Base-by-base conservation (phyloP, 1,284 basidiomycete genomes). In the Melampsora larici-populina region DNA sequence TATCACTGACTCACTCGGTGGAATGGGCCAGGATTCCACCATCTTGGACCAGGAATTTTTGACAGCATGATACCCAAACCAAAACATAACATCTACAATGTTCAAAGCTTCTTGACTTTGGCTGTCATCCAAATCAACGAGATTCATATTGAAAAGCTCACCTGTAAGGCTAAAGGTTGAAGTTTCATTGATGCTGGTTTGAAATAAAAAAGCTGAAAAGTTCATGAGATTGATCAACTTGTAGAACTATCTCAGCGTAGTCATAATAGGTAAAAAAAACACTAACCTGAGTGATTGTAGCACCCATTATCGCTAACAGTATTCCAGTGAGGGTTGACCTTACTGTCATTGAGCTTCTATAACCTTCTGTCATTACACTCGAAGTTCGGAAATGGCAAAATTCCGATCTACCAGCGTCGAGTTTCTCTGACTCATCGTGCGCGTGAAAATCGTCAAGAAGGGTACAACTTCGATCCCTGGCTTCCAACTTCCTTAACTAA, bases 21-120 rank as follows among this genome's bases (percentile, higher is more conserved):
- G 60, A 70, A 77, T 31, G 75, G 75, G 3, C 67, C 67, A 40
- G 33, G 75, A 62, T 77, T 77, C 75, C 75, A 77, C 62, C 36
- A 62, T 51, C 46, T 48, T 1, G 75, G 75, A 49, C 67, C 75
- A 17, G 75, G 75, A 26, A 77, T 64, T 8, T 62, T 51, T 24
- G 66, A 58, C 8, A 77, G 36, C 6, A 70, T 26, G 49, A 49
- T 69, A 40, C 75, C 75, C 18, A 48, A 31, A n/a, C 33, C 62
- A 36, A 77, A 43, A 65, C 75, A 77, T 21, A 66, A 43, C 66
- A 76, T 36, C 73, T 76, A 36, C 15, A 49, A 43, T 8, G 40
- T 43, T 43, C 7, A 43, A 43, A 43, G 40, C 5, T 43, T 43
- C 11, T 43, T 43, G 7, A 43, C 40, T 43, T 43, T 43, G 6